Percentiles rank a stretch among this genome's conserved stretches.
phyloP scores from a whole-genome alignment of 495 filamentous ascomycete species.

The Tuber indicum region DNA sequence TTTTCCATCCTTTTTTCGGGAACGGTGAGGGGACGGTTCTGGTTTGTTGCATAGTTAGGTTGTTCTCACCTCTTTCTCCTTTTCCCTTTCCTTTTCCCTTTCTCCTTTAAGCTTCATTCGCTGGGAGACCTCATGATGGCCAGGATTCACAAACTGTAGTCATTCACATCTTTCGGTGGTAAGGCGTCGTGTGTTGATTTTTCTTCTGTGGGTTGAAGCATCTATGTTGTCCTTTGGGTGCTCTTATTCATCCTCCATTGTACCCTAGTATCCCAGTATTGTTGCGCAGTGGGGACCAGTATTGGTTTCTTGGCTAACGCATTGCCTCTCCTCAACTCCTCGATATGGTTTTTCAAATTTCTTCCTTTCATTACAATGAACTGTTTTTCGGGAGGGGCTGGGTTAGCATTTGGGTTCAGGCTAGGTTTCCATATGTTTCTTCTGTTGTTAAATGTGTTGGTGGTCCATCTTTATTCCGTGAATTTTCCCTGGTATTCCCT shows the following conservation, averaged over 20 bases:
- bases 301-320: background rate
- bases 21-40: slow-evolving; percentile 35
- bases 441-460: background rate
- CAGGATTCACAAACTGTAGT: slow-evolving; percentile 35
- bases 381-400: slow-evolving; percentile 1
- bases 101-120: background rate
- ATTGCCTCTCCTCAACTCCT: background rate
- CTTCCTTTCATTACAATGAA: background rate
- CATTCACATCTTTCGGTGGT: slow-evolving; percentile 28
- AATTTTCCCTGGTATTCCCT: background rate
- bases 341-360: background rate
- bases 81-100: slow-evolving; percentile 15
- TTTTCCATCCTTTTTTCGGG: slow-evolving; percentile 22
- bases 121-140: slow-evolving; percentile 18
- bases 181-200: slow-evolving; percentile 38
- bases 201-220: slow-evolving; percentile 34
- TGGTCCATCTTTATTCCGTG: background rate
- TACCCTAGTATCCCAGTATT: slow-evolving; percentile 33
- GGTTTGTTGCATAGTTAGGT: slow-evolving; percentile 39
- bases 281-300: background rate
- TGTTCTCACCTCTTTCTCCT: slow-evolving; percentile 25
- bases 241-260: slow-evolving; percentile 10
- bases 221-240: slow-evolving; percentile 26
- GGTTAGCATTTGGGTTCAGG: slow-evolving; percentile 1
- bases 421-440: background rate